These are phyloP conservation scores for Osmanthus fragrans DNA, from an alignment of 257 asterid species.

Conservation along the genomic window DNA sequence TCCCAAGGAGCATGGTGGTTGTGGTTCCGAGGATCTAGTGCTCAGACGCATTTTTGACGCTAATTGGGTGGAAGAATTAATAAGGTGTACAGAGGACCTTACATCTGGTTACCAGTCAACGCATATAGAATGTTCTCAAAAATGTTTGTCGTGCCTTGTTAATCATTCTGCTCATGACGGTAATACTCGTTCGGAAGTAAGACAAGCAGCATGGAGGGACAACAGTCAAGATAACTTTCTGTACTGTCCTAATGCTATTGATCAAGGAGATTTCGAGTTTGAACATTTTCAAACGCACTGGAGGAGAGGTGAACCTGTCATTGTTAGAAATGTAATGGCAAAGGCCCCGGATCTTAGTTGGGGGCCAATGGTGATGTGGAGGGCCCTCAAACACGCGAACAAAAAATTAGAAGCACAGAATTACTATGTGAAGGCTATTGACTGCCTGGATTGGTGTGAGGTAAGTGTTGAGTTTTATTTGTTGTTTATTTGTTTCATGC, in stretches of 20 bases:
- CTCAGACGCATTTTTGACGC: constrained; percentile 57
- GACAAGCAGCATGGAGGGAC: constrained; percentile 66
- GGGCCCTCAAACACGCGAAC: constrained; percentile 72
- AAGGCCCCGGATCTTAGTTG: constrained; percentile 77
- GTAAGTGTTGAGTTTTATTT: constrained; percentile 36
- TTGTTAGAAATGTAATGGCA: constrained; percentile 53
- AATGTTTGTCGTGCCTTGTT: constrained; percentile 45
- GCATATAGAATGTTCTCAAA: constrained; percentile 34
- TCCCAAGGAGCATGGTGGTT: constrained; percentile 68
- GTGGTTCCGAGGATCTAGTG: constrained; percentile 55
- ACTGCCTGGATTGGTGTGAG: constrained; percentile 88
- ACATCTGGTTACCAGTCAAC: constrained; percentile 42
- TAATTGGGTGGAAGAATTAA: constrained; percentile 51
- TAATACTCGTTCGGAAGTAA: constrained; percentile 28
- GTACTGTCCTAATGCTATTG: constrained; percentile 66
- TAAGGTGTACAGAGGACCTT: constrained; percentile 47
- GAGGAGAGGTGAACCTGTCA: constrained; percentile 79
- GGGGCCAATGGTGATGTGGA: constrained; percentile 88
- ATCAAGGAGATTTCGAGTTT: constrained; percentile 38
- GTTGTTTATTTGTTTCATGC: neutral
- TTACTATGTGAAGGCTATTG: constrained; percentile 64
- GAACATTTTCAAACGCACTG: constrained; percentile 82
- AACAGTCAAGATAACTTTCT: constrained; percentile 53
- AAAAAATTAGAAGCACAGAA: constrained; percentile 48
- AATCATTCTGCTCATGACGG: constrained; percentile 18